Base-by-base conservation (phyloP, 305 asterid genomes). In the Striga hermonthica region DNA sequence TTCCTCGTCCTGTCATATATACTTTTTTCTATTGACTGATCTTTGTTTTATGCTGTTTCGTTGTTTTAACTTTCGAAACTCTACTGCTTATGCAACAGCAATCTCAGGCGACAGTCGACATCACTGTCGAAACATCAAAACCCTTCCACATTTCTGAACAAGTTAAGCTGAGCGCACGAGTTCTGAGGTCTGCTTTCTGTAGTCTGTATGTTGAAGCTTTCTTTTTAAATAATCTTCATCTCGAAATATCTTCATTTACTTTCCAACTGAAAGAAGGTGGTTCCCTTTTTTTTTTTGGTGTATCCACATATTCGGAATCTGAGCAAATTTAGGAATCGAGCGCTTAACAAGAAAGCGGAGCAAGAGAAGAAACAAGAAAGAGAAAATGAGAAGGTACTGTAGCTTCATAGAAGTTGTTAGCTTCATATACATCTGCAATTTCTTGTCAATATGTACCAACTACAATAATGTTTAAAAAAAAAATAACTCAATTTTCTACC, bases 331-430 rank as follows among this genome's bases (percentile, higher is more conserved):
- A 89, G 96, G 81, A 81, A 82, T 49, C 78, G 65, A 61, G 77
- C 78, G 50, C 73, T 73, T 53, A 74, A 56, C 72, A 77, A 55
- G 74, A 76, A 72, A 80, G 85, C 82, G 52, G 87, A 76, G 68
- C 84, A 74, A 79, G 82, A 76, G 65, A 79, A 73, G 70, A 80
- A 72, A 64, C 77, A 75, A 57, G 84, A 82, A 72, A 80, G 84
- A 70, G 80, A 81, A 68, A 75, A 77, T 78, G 95, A 84, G 75
- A 86, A 83, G 95, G 96, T 88, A 78, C 31, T 64, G 3, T 6
- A n/a, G 14, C 31, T 22, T 22, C 49, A 44, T 44, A 47, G 53
- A 47, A 0, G 53, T 47, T 47, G 53, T 11, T 5, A 47, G 53
- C 53, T 47, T 10, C 14, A 47, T 5, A 47, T 47, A 4, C 53